A percentile compares a stretch with the other conserved stretches of the same genome.
phyloP scores from a whole-genome alignment of 2,329 filamentous ascomycete genomes.

The Furcasterigmium sp. region DNA sequence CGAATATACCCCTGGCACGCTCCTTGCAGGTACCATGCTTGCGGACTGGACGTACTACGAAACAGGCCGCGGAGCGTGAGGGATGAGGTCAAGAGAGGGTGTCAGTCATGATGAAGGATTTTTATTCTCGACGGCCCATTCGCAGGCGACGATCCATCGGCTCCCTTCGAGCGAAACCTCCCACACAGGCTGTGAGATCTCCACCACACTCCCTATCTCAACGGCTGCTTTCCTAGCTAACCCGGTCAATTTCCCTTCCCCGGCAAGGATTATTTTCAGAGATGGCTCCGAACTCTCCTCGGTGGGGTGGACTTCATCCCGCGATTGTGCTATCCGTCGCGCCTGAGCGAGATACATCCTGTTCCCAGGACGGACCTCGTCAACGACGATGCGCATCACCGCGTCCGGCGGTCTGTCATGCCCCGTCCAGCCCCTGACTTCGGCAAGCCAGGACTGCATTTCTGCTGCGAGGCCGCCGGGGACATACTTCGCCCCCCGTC shows the following conservation, averaged over 20 bases:
- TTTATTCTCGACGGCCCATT: conserved; percentile 20
- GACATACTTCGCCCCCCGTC: conserved; percentile 25
- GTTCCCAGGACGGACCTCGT: conserved; percentile 22
- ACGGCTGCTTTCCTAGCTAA: conserved; percentile 23
- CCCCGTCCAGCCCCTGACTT: conserved; percentile 29
- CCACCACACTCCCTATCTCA: conserved; percentile 21
- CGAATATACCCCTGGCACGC: not conserved
- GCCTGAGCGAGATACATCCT: conserved; percentile 27
- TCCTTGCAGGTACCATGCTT: no score
- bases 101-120: no score
- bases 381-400: conserved; percentile 19
- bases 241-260: conserved; percentile 29
- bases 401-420: conserved; percentile 8
- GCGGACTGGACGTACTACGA: no score
- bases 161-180: conserved; percentile 26
- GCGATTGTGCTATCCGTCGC: conserved; percentile 9
- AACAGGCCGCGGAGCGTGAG: no score
- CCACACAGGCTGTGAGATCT: conserved; percentile 31
- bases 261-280: conserved; percentile 27
- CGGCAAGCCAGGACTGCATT: conserved; percentile 34
- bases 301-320: not conserved
- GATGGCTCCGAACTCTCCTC: not conserved
- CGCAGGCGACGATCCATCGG: conserved; percentile 31
- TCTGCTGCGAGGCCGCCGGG: conserved; percentile 30
- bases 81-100: no score